These are phyloP conservation scores for Dothideomycetes sp. DNA, from an alignment of 2,329 filamentous ascomycete species.

Conservation along the genomic window DNA sequence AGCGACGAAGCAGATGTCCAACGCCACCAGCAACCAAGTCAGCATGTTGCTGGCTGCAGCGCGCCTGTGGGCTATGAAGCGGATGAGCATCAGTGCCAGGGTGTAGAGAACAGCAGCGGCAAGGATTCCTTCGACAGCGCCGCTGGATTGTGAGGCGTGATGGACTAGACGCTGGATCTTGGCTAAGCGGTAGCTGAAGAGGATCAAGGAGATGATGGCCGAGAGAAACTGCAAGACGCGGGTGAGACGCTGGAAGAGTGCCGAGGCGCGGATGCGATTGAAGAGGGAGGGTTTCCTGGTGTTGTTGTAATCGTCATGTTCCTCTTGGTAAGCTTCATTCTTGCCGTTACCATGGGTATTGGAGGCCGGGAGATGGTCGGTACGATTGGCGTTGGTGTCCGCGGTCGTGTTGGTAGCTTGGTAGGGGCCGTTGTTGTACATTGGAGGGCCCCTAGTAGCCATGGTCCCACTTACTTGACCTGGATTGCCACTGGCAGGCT, in stretches of 20 bases:
- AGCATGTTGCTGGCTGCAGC: slow-evolving; percentile 15
- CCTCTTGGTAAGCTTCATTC: too few relatives aligned
- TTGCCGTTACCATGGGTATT: too few relatives aligned
- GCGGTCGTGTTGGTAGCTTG: too few relatives aligned
- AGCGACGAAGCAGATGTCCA: slow-evolving; percentile 30
- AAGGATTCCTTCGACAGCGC: slow-evolving; percentile 35
- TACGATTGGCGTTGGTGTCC: too few relatives aligned
- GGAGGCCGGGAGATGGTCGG: too few relatives aligned
- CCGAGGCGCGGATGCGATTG: slow-evolving; percentile 3
- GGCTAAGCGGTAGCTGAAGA: slow-evolving; percentile 31
- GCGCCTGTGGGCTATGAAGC: slow-evolving; percentile 22
- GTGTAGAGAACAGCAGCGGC: slow-evolving; percentile 34
- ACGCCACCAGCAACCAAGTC: slow-evolving; percentile 29
- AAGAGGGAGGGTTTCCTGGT: neutral
- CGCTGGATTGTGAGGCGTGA: slow-evolving; percentile 23
- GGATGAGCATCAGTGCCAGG: slow-evolving; percentile 25
- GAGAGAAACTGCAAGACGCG: slow-evolving; percentile 35
- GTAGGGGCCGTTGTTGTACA: too few relatives aligned
- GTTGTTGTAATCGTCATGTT: neutral
- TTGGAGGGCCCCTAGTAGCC: too few relatives aligned
- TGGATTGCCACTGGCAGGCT: too few relatives aligned
- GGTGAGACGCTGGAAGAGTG: slow-evolving; percentile 22
- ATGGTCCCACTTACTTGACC: too few relatives aligned
- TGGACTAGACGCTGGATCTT: slow-evolving; percentile 29
- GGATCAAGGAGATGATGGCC: slow-evolving; percentile 29